phyloP scores from a whole-genome alignment of 768 basidiomycete species.

The Boletales sp. region DNA sequence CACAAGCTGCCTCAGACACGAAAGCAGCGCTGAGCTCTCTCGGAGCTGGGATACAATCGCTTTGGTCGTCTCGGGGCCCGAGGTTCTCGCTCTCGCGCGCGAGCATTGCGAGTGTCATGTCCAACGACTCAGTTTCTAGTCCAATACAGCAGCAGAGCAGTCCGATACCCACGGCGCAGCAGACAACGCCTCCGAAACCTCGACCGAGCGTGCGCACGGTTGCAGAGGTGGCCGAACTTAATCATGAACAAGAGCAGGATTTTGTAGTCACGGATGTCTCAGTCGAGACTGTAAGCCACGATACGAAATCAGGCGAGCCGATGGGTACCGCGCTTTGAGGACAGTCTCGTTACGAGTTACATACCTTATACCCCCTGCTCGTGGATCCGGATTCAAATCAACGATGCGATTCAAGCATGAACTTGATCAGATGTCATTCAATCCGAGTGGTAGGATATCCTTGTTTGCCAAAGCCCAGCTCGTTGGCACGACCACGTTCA shows the following conservation, averaged over 20 bases:
- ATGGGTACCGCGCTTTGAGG: constrained; percentile 31
- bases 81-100: constrained; percentile 36
- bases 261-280: constrained; percentile 1
- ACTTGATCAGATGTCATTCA: no score
- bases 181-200: constrained; percentile 11
- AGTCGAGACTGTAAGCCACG: constrained; percentile 9
- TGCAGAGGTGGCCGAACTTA: constrained; percentile 21
- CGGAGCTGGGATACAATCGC: constrained; percentile 47
- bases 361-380: not conserved
- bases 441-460: not conserved
- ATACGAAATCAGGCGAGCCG: constrained; percentile 12
- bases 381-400: no score
- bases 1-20: constrained; percentile 32
- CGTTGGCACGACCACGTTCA: not conserved
- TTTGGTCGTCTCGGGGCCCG: constrained; percentile 40
- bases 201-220: constrained; percentile 24
- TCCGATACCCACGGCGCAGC: not conserved
- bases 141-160: constrained; percentile 5
- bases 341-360: not conserved
- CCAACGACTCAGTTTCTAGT: constrained; percentile 22
- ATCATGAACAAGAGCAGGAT: constrained; percentile 15
- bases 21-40: constrained; percentile 36
- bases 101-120: constrained; percentile 21
- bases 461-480: not conserved
- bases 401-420: no score